Evolutionary conservation across 352 stramenopile genomes (phyloP).

Genomic region (Globisporangium nagaii): DNA sequence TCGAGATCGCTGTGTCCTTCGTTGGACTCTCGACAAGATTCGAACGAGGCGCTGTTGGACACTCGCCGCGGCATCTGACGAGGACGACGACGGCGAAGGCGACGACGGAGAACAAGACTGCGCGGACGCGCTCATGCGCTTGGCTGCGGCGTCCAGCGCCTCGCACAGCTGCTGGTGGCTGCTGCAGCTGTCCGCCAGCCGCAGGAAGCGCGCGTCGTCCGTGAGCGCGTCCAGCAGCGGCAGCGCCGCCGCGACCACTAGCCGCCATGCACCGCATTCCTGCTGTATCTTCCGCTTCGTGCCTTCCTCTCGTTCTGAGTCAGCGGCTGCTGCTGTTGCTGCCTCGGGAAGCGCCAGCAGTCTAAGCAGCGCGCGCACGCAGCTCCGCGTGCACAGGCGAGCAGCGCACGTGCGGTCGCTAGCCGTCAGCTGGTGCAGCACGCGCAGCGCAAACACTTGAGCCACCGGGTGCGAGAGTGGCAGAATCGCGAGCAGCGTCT

Average conservation of each 20-base stretch:
- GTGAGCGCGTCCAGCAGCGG: slow-evolving; percentile 9
- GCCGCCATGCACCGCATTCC: not conserved
- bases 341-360: not conserved
- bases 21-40: slow-evolving; percentile 8
- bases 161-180: not conserved
- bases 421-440: slow-evolving; percentile 11
- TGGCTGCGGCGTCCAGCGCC: not conserved
- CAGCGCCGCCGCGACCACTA: slow-evolving; percentile 1
- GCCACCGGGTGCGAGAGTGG: slow-evolving; percentile 1
- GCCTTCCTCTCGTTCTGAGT: not conserved
- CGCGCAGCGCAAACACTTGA: slow-evolving; percentile 12
- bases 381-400: not conserved
- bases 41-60: slow-evolving; percentile 7
- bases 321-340: not conserved
- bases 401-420: not conserved
- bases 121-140: too few relatives aligned
- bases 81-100: not conserved
- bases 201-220: not conserved
- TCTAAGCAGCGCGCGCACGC: not conserved
- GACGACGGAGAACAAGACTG: too few relatives aligned
- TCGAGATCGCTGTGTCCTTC: not conserved
- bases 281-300: not conserved
- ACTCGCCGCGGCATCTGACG: not conserved
- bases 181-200: not conserved
- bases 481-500: slow-evolving; percentile 13